Evolutionary conservation across 2,329 filamentous ascomycete genomes (phyloP).

Genomic region (Plectosphaerella cucumerina): DNA sequence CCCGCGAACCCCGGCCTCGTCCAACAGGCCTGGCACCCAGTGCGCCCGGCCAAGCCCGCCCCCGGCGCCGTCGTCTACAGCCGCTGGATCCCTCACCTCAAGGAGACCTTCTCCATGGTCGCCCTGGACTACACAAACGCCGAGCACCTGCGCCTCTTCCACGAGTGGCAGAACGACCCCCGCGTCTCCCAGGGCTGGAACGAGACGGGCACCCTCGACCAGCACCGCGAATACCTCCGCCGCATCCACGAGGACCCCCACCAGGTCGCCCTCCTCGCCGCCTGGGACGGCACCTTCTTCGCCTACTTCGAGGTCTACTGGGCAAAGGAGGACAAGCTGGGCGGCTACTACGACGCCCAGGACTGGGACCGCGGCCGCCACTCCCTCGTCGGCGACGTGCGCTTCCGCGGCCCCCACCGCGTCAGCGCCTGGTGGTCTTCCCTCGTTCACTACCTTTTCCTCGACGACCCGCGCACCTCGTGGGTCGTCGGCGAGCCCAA

Average conservation of each 20-base stretch:
- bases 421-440: conserved; percentile 59
- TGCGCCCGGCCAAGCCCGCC: conserved; percentile 66
- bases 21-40: conserved; percentile 62
- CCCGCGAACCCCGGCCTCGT: conserved; percentile 33
- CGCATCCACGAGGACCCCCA: conserved; percentile 68
- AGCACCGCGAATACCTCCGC: conserved; percentile 69
- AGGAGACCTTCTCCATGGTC: conserved; percentile 75
- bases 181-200: conserved; percentile 79
- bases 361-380: conserved; percentile 57
- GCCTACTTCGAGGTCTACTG: conserved; percentile 81
- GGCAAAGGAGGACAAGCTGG: conserved; percentile 60
- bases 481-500: conserved; percentile 67
- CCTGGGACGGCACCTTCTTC: conserved; percentile 67
- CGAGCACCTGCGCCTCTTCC: conserved; percentile 66
- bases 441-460: conserved; percentile 59
- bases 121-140: conserved; percentile 62
- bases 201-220: conserved; percentile 69
- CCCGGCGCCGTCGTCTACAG: conserved; percentile 72
- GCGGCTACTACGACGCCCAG: conserved; percentile 49
- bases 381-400: conserved; percentile 54
- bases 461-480: conserved; percentile 55
- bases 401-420: conserved; percentile 56
- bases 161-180: conserved; percentile 80
- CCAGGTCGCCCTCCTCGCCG: conserved; percentile 64
- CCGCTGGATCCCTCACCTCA: conserved; percentile 71